phyloP scores from a whole-genome alignment of 345 rosid species.

The Limnanthes douglasii region DNA sequence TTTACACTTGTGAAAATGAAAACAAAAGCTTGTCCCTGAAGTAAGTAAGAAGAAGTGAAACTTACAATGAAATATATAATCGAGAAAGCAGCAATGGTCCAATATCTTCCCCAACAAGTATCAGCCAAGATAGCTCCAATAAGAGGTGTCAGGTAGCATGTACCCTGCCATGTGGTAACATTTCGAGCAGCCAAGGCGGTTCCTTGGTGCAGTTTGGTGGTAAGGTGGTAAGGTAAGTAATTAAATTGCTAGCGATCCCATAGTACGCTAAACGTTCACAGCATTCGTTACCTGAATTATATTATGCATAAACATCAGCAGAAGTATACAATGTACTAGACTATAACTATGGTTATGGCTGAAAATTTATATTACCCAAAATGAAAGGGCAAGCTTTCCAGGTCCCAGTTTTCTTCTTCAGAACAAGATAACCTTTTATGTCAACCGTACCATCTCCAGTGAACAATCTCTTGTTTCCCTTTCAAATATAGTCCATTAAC shows the following conservation, averaged over 20 bases:
- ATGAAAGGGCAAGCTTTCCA: conserved; percentile 80
- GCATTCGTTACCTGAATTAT: conserved; percentile 58
- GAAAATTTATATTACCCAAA: conserved; percentile 29
- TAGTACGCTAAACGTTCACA: conserved; percentile 93
- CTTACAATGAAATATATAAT: conserved; percentile 62
- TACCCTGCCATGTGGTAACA: conserved; percentile 83
- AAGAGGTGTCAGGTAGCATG: conserved; percentile 89
- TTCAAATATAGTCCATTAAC: too few species aligned
- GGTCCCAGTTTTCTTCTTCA: conserved; percentile 47
- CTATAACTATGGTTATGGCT: background rate
- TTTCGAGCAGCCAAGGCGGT: conserved; percentile 87
- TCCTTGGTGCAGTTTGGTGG: conserved; percentile 63
- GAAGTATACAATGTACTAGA: background rate
- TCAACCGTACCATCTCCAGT: conserved; percentile 61
- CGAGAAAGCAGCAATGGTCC: conserved; percentile 89
- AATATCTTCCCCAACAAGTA: conserved; percentile 96
- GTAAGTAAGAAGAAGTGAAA: background rate
- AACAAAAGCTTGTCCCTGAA: background rate
- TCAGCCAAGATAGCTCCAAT: conserved; percentile 86
- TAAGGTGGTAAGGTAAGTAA: conserved; percentile 67
- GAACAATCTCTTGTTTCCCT: too few species aligned
- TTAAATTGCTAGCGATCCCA: conserved; percentile 82
- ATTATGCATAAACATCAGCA: background rate
- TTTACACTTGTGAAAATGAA: background rate
- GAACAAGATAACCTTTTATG: conserved; percentile 42